Percentiles rank a stretch among this genome's conserved stretches.
phyloP scores from a whole-genome alignment of 495 filamentous ascomycete genomes.

The Xeromyces bisporus region DNA sequence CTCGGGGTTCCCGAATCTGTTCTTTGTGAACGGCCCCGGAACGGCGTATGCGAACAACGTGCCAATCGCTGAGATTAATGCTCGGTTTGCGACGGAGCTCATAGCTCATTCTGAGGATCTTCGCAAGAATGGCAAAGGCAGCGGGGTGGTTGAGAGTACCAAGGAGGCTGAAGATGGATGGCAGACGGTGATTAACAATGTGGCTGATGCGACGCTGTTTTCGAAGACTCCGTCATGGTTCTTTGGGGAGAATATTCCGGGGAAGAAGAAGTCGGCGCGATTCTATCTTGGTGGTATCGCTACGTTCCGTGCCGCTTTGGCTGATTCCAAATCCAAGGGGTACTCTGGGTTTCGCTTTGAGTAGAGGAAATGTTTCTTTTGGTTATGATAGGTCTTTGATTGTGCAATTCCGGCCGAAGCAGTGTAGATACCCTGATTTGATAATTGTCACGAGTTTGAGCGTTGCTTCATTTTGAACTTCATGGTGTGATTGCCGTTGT shows the following conservation, averaged over 20 bases:
- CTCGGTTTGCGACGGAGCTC: constrained; percentile 3
- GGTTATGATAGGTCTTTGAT: neutral
- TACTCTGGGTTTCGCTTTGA: constrained; percentile 2
- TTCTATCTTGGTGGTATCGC: constrained; percentile 8
- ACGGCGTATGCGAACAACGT: constrained; percentile 30
- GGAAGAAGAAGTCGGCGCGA: constrained; percentile 10
- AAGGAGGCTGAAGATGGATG: constrained; percentile 27
- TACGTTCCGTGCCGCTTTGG: constrained; percentile 2
- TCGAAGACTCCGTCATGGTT: constrained; percentile 13
- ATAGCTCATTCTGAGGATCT: constrained; percentile 13
- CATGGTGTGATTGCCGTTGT: too few relatives aligned
- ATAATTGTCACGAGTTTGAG: too few relatives aligned
- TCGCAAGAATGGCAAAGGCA: constrained; percentile 6
- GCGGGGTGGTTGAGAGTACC: constrained; percentile 17
- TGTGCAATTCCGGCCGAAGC: too few relatives aligned
- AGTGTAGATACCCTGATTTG: too few relatives aligned
- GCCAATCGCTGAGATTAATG: constrained; percentile 26
- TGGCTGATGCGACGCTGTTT: constrained; percentile 24
- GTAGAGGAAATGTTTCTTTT: constrained; percentile 1
- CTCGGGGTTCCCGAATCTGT: constrained; percentile 20
- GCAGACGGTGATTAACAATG: constrained; percentile 16
- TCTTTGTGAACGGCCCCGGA: constrained; percentile 28
- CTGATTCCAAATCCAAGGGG: constrained; percentile 3
- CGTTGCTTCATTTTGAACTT: too few relatives aligned
- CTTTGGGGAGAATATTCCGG: constrained; percentile 22